Evolutionary conservation across 805 yeast genomes (phyloP).

Genomic region (Candida maris): DNA sequence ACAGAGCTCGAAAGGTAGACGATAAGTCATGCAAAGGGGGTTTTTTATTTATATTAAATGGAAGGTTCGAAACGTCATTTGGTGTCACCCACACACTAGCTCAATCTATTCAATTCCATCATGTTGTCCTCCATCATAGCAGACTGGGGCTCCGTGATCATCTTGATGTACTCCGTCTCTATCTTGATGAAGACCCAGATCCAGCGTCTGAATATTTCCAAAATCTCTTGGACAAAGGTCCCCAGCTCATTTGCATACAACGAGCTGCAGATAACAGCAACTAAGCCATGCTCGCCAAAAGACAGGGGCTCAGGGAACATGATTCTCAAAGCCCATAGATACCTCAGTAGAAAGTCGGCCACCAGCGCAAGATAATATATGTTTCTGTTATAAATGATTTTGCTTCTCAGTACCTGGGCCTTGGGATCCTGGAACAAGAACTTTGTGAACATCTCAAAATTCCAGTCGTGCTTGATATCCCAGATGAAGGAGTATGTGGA

Average conservation of each 20-base stretch:
- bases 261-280: slow-evolving; percentile 20
- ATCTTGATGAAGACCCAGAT: slow-evolving; percentile 84
- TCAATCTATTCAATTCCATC: slow-evolving; percentile 22
- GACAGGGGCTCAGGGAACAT: slow-evolving; percentile 15
- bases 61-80: too few relatives aligned
- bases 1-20: slow-evolving; percentile 24
- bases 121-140: slow-evolving; percentile 4
- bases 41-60: too few relatives aligned
- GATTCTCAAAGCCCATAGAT: slow-evolving; percentile 67
- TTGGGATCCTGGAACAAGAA: slow-evolving; percentile 17
- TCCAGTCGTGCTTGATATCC: slow-evolving; percentile 94
- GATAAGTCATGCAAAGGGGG: background rate
- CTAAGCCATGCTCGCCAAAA: slow-evolving; percentile 8
- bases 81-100: too few relatives aligned
- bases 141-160: slow-evolving; percentile 10
- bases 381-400: slow-evolving; percentile 27
- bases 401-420: slow-evolving; percentile 27
- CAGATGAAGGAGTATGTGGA: slow-evolving; percentile 79
- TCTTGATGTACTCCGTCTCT: slow-evolving; percentile 63
- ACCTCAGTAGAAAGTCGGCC: slow-evolving; percentile 65
- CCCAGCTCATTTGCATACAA: slow-evolving; percentile 50
- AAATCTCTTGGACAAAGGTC: slow-evolving; percentile 59
- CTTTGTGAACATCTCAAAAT: slow-evolving; percentile 49
- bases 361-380: slow-evolving; percentile 56
- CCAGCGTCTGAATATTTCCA: slow-evolving; percentile 83